phyloP scores from a whole-genome alignment of 768 basidiomycete genomes.

The Rhizopogon salebrosus region DNA sequence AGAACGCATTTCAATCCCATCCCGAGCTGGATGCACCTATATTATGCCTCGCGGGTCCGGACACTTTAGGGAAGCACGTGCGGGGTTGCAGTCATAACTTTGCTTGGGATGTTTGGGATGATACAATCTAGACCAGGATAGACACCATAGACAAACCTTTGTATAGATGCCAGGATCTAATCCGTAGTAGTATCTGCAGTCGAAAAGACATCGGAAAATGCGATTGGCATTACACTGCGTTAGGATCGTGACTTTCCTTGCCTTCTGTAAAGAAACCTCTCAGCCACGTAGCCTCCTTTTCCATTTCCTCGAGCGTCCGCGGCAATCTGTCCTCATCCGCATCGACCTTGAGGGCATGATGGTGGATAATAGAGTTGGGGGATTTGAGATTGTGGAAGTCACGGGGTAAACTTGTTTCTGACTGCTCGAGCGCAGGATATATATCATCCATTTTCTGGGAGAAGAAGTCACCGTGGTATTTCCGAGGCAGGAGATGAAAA shows the following conservation, averaged over 20 bases:
- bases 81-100: conserved; percentile 34
- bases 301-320: conserved; percentile 71
- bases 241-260: not conserved
- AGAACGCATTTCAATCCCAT: conserved; percentile 22
- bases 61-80: conserved; percentile 21
- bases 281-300: conserved; percentile 70
- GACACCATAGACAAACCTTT: not conserved
- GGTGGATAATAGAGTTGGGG: conserved; percentile 19
- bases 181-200: not conserved
- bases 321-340: conserved; percentile 65
- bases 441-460: conserved; percentile 61
- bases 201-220: not conserved
- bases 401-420: conserved; percentile 46
- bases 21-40: conserved; percentile 19
- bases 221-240: not conserved
- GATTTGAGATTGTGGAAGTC: conserved; percentile 25
- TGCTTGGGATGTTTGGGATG: conserved; percentile 29
- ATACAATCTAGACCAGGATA: conserved; percentile 19
- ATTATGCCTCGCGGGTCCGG: conserved; percentile 36
- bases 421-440: conserved; percentile 71
- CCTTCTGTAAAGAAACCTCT: conserved; percentile 42
- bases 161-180: not conserved
- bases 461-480: conserved; percentile 63
- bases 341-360: conserved; percentile 50
- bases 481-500: conserved; percentile 87